Conservation (phyloP, 2,329 filamentous ascomycete genomes). For the Pseudogymnoascus destructans region DNA sequence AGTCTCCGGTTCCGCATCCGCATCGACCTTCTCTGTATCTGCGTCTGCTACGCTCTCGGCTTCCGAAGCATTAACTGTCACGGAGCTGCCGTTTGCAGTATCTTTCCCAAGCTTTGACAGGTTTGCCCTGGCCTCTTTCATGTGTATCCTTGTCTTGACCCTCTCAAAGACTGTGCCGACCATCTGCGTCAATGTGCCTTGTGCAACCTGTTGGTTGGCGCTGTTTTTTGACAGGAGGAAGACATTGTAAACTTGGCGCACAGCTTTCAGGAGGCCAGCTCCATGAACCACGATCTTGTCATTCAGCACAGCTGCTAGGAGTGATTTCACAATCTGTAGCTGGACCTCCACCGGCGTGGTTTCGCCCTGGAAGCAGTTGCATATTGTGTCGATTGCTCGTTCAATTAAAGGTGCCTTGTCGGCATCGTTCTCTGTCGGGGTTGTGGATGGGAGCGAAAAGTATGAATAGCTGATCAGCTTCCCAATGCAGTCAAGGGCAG, state of each 20-base stretch:
- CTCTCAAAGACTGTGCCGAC: constrained; percentile 95
- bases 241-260: constrained; percentile 97
- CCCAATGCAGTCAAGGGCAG: constrained; percentile 91
- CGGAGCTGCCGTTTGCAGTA: constrained; percentile 22
- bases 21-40: constrained; percentile 16
- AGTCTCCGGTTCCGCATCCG: constrained; percentile 16
- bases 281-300: constrained; percentile 99
- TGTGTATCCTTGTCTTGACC: constrained; percentile 71
- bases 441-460: constrained; percentile 60
- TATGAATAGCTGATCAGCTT: constrained; percentile 99
- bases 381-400: constrained; percentile 96
- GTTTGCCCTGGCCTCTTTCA: constrained; percentile 68
- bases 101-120: constrained; percentile 23
- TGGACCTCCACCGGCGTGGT: constrained; percentile 85
- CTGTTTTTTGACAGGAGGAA: constrained; percentile 90
- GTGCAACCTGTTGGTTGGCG: constrained; percentile 91
- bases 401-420: constrained; percentile 70
- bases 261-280: constrained; percentile 86
- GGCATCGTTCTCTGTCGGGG: constrained; percentile 28
- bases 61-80: constrained; percentile 24
- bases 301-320: constrained; percentile 88
- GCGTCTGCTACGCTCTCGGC: constrained; percentile 16
- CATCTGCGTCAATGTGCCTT: constrained; percentile 96
- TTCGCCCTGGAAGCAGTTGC: constrained; percentile 97
- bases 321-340: constrained; percentile 93